A percentile compares a stretch with the other conserved stretches of the same genome.
Conservation (phyloP, 2,329 filamentous ascomycete genomes). For the Paracoccidioides lutzii region DNA sequence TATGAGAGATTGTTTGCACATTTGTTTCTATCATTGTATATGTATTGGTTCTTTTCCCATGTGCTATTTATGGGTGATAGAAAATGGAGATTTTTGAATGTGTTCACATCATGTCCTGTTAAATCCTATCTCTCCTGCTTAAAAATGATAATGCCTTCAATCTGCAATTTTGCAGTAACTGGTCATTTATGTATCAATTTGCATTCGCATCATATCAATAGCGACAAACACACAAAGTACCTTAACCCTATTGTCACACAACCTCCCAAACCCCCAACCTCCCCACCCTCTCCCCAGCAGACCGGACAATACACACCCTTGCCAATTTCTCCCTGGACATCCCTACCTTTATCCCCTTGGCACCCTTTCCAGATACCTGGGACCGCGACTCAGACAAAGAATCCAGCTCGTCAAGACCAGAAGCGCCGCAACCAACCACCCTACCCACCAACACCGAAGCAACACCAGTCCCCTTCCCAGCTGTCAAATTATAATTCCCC, state of each 20-base stretch:
- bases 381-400: neutral
- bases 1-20: neutral
- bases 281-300: constrained; percentile 65
- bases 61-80: no score
- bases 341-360: neutral
- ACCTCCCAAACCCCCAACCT: constrained; percentile 69
- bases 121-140: no score
- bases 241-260: constrained; percentile 8
- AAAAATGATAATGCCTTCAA: no score
- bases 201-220: no score
- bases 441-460: constrained; percentile 54
- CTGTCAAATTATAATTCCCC: constrained; percentile 66
- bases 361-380: neutral
- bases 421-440: constrained; percentile 27
- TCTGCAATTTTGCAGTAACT: no score
- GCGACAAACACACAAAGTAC: neutral
- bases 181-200: no score
- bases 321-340: constrained; percentile 14
- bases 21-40: no score
- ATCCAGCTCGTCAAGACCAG: neutral
- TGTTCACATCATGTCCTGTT: no score
- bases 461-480: constrained; percentile 63
- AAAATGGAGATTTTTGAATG: no score
- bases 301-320: constrained; percentile 59
- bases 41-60: no score